A percentile compares a stretch with the other conserved stretches of the same genome.
Evolutionary conservation across 768 basidiomycete genomes (phyloP).

Genomic region (Lentinula guzmanii): DNA sequence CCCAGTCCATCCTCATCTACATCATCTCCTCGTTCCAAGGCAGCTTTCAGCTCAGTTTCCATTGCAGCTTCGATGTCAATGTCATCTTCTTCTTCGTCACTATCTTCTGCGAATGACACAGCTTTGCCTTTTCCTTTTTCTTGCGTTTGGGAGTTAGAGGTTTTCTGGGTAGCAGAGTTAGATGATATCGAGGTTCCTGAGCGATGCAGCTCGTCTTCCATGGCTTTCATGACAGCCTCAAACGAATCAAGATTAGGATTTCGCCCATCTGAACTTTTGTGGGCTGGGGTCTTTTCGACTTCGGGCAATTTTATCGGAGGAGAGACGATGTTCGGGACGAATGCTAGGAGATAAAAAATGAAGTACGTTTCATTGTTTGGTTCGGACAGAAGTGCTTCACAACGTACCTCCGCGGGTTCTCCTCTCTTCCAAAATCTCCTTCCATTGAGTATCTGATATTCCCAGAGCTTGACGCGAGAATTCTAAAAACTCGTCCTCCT

Average conservation of each 20-base stretch:
- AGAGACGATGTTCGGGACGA: conserved; percentile 35
- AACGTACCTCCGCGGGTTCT: conserved; percentile 74
- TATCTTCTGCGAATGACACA: conserved; percentile 19
- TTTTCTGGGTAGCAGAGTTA: conserved; percentile 5
- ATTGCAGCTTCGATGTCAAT: conserved; percentile 79
- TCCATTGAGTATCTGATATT: conserved; percentile 85
- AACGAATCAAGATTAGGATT: conserved; percentile 86
- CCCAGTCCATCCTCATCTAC: conserved; percentile 52
- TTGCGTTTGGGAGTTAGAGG: conserved; percentile 3
- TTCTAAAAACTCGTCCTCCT: conserved; percentile 91
- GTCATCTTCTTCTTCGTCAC: conserved; percentile 37
- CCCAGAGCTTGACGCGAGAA: conserved; percentile 92
- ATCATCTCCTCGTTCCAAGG: conserved; percentile 44
- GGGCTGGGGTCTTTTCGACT: background rate
- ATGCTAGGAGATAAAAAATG: conserved; percentile 33
- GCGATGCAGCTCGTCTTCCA: conserved; percentile 78
- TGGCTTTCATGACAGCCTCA: conserved; percentile 92
- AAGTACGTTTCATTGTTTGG: background rate
- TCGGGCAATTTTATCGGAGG: background rate
- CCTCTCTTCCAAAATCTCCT: conserved; percentile 77
- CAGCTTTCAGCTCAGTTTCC: conserved; percentile 77
- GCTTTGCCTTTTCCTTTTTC: conserved; percentile 31
- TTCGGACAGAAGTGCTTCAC: background rate
- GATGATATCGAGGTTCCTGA: conserved; percentile 21
- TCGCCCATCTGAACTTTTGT: conserved; percentile 11